Base-by-base conservation (phyloP, 768 basidiomycete genomes). In the Suillus variegatus region DNA sequence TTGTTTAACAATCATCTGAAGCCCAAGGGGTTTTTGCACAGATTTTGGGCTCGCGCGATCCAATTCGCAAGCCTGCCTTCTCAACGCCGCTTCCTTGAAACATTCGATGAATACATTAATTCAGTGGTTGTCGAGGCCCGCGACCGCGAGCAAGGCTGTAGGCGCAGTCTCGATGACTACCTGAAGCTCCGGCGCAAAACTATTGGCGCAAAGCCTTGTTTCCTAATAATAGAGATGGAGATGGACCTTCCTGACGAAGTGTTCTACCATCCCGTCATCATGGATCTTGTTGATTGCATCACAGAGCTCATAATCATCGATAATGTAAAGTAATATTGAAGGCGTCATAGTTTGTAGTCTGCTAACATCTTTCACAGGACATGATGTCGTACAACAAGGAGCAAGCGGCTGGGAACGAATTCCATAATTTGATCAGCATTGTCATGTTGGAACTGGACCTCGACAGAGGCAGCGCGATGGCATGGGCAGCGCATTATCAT, bases 361-460 rank as follows among this genome's bases (percentile, higher is more conserved):
- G 25, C 20, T 44, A 49, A 20, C 41, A 18, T 20, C 14, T 12
- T 46, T 25, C 20, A 32, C 57, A 78, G 80, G 80, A 82, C 56
- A 63, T 81, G n/a, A 72, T 66, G 46, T 80, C 80, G 1, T 79
- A 76, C 66, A 78, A 75, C 63, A 67, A 70, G 22, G 80, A 81
- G 64, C 75, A 77, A 63, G 75, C 75, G 9, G 62, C 68, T 1
- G 78, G 78, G 12, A 69, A 77, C 44, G 75, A 65, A 20, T 20
- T 41, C 14, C 75, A 79, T 64, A 81, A 82, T 64, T 61, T 76
- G 25, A 63, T 82, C 13, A 78, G 73, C 4, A 67, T 75, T 13
- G 67, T 76, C 46, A 80, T 80, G 78, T 64, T 66, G 36, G 68
- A 77, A 44, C 51, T 70, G 2, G 51, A 65, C 9, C 57, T 75